Evolutionary conservation across 176 grass and related monocot species (phyloP).

Genomic region (Oryza meyeriana): DNA sequence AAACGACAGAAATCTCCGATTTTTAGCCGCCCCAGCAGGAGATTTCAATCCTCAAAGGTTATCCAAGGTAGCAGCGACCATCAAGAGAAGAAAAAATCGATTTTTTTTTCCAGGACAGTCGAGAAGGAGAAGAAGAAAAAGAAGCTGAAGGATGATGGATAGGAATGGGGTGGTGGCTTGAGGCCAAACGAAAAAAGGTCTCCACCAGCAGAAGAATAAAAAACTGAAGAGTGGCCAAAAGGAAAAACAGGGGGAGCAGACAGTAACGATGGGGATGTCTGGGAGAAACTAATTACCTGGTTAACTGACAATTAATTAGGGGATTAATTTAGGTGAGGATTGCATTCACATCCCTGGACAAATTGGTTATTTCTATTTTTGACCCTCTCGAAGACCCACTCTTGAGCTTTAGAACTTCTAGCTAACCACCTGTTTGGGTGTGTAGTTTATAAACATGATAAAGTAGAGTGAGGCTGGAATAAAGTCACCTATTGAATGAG

Average conservation of each 20-base stretch:
- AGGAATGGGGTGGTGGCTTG: not conserved
- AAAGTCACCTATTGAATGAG: not conserved
- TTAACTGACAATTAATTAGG: not conserved
- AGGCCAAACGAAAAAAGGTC: slow-evolving; percentile 30
- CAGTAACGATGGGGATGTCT: slow-evolving; percentile 29
- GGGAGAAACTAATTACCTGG: not conserved
- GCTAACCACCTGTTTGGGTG: not conserved
- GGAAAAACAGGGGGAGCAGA: not conserved
- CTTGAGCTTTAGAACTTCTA: not conserved
- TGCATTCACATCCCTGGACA: not conserved
- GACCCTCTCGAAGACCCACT: not conserved
- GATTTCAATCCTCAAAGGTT: not conserved
- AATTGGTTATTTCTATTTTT: not conserved
- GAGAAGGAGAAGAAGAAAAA: not conserved
- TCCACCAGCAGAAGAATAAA: not conserved
- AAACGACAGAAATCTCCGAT: slow-evolving; percentile 1
- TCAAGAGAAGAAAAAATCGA: not conserved
- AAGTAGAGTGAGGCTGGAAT: not conserved
- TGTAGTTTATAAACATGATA: not conserved
- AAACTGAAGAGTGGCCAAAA: slow-evolving; percentile 8
- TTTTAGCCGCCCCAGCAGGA: not conserved
- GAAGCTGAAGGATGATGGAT: not conserved
- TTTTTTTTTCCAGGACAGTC: slow-evolving; percentile 2
- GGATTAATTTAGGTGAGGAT: not conserved
- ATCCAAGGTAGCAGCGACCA: not conserved